Evolutionary conservation across 495 filamentous ascomycete species (phyloP), one percentile per base, ranked within the genome.

Genomic region (Penicillium ochrochloron): DNA sequence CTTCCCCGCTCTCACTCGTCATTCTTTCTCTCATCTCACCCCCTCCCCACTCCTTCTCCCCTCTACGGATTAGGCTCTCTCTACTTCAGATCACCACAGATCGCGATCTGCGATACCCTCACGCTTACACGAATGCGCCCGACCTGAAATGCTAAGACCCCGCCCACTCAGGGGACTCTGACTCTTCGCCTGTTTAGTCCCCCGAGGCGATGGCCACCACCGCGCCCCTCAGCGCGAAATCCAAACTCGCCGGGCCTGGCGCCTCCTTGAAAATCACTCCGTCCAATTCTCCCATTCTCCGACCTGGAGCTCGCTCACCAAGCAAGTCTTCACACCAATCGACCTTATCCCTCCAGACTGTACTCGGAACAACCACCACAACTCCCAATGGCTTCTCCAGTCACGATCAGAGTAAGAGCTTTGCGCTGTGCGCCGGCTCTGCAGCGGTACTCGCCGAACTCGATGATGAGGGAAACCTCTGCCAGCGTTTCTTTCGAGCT

Each of bases 401-500:
- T 58, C 86, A 93, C 53, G 82, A 89, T 17, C 86, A 89, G 35
- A 86, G 84, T 55, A 78, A 79, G 63, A 85, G 84, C 42, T 96
- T 99, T 72, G 94, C 92, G 29, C 92, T 94, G 74, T 93, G 92
- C 64, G 95, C 95, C 11, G 96, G 95, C 44, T 94, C 93, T 15
- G 91, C 92, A n/a, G 95, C 91, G 19, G 92, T 99, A 0, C 84
- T 98, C n/a, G 90, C 92, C 10, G 86, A 90, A 62, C 78, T 97
- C 29, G 88, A 93, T 60, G 88, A 90, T 42, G 82, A 91, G 31
- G 78, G 84, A 33, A 85, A 86, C 37, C 83, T 92, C 63, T 86
- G 82, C 50, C 96, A 99, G 73, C 88, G 92, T 55, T 96, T 97
- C 75, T 97, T 92, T 78, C 84, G 93, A 74, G 96, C 94, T 34